Evolutionary conservation across 805 yeast species (phyloP).

Genomic region (Ogataea populi-albae): DNA sequence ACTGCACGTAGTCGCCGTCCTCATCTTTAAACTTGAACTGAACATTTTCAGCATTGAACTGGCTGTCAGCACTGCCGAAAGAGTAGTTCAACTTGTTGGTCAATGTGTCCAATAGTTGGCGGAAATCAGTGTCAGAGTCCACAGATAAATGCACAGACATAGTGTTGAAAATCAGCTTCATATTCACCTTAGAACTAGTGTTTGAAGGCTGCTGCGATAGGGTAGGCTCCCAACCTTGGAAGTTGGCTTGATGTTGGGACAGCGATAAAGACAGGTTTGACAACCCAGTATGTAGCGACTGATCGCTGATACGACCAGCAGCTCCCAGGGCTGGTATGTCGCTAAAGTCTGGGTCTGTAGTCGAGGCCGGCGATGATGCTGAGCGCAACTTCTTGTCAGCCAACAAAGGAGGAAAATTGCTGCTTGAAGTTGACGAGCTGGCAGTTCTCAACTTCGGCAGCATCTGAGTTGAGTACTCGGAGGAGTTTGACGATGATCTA

Average conservation of each 20-base stretch:
- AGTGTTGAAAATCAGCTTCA: conserved; percentile 35
- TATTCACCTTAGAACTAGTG: conserved; percentile 20
- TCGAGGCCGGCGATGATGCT: conserved; percentile 32
- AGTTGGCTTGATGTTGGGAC: conserved; percentile 1
- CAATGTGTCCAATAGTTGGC: conserved; percentile 39
- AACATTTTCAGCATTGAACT: conserved; percentile 27
- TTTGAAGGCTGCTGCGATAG: conserved; percentile 3
- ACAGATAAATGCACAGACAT: conserved; percentile 66
- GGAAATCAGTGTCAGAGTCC: conserved; percentile 31
- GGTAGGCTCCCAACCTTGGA: not conserved
- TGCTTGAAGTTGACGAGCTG: conserved; percentile 24
- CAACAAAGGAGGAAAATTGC: conserved; percentile 26
- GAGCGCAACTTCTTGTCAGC: conserved; percentile 31
- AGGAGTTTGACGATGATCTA: conserved; percentile 26
- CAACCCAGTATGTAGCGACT: conserved; percentile 10
- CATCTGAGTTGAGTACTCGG: conserved; percentile 18
- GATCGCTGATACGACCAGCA: not conserved
- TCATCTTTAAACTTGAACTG: conserved; percentile 85
- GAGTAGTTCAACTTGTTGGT: conserved; percentile 52
- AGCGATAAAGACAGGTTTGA: conserved; percentile 17
- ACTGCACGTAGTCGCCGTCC: conserved; percentile 88
- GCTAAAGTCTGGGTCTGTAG: conserved; percentile 12
- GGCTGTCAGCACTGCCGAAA: conserved; percentile 46
- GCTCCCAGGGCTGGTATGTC: not conserved
- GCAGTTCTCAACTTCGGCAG: conserved; percentile 28